Conservation (phyloP, 805 yeast species). For the Vanderwaltozyma verrucispora region DNA sequence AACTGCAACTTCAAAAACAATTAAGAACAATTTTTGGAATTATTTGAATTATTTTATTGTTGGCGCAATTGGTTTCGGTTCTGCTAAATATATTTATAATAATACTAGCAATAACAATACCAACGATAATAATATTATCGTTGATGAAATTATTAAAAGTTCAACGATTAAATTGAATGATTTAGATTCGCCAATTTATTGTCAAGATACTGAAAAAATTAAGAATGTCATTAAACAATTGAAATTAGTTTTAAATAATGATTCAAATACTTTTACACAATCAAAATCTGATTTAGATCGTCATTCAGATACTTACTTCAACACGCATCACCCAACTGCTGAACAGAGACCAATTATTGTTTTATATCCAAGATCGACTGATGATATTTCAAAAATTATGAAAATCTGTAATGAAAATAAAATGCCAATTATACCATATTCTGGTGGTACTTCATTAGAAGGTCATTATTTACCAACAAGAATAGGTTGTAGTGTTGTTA, state of each 20-base stretch:
- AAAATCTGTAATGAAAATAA: slow-evolving; percentile 49
- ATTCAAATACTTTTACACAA: slow-evolving; percentile 25
- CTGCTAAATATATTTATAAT: background rate
- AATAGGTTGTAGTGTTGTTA: slow-evolving; percentile 48
- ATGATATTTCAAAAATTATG: slow-evolving; percentile 54
- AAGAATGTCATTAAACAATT: slow-evolving; percentile 34
- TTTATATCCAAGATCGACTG: slow-evolving; percentile 53
- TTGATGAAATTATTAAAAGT: background rate
- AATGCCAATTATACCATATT: slow-evolving; percentile 66
- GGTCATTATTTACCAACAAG: slow-evolving; percentile 73
- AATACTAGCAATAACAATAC: background rate
- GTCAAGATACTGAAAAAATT: slow-evolving; percentile 32
- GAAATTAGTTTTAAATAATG: slow-evolving; percentile 30
- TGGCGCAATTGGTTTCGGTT: background rate
- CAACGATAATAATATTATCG: background rate
- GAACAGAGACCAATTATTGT: slow-evolving; percentile 50
- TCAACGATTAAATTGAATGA: slow-evolving; percentile 16
- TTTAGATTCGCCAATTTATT: slow-evolving; percentile 18
- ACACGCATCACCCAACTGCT: slow-evolving; percentile 51
- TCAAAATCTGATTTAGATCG: slow-evolving; percentile 34
- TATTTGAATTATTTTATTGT: no score
- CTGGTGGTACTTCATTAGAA: slow-evolving; percentile 74
- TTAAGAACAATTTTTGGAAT: no score
- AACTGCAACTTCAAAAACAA: no score
- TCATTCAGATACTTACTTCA: slow-evolving; percentile 52